A percentile compares a stretch with the other conserved stretches of the same genome.
phyloP scores from a whole-genome alignment of 768 basidiomycete genomes.

The Leccinum barrowsii region DNA sequence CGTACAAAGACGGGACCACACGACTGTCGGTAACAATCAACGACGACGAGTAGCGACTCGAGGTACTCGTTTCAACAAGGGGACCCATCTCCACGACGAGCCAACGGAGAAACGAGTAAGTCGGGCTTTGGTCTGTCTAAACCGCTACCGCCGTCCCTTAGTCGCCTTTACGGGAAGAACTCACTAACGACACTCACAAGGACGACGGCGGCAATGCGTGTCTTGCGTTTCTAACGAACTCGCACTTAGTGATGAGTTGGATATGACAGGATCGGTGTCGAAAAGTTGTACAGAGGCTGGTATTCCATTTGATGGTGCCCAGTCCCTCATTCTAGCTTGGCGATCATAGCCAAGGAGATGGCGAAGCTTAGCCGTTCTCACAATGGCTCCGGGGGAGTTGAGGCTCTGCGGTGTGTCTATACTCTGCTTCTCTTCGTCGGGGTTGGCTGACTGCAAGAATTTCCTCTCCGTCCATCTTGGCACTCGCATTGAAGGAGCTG shows the following conservation, averaged over 20 bases:
- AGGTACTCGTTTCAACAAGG: too few species aligned
- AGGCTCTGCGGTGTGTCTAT: constrained; percentile 40
- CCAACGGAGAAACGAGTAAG: too few species aligned
- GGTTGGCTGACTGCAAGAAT: constrained; percentile 35
- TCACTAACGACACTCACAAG: too few species aligned
- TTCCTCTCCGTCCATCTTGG: constrained; percentile 47
- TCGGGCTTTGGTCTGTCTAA: too few species aligned
- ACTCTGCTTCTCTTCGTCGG: background rate
- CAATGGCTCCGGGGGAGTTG: constrained; percentile 68
- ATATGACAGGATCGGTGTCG: constrained; percentile 52
- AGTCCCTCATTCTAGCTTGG: constrained; percentile 76
- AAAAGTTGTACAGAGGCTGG: constrained; percentile 63
- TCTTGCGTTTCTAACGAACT: constrained; percentile 60
- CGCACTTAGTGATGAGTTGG: constrained; percentile 47
- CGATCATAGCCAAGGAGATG: constrained; percentile 69
- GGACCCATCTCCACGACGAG: too few species aligned
- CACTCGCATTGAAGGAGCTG: constrained; percentile 55
- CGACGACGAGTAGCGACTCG: too few species aligned
- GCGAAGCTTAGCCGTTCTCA: constrained; percentile 56
- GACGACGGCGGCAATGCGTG: constrained; percentile 19
- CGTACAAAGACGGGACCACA: too few species aligned
- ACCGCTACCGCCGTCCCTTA: too few species aligned
- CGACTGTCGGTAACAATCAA: too few species aligned
- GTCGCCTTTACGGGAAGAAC: too few species aligned
- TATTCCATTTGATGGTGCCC: constrained; percentile 70